A percentile compares a stretch with the other conserved stretches of the same genome.
phyloP scores from a whole-genome alignment of 352 stramenopile genomes.

The Pythium apleroticum region DNA sequence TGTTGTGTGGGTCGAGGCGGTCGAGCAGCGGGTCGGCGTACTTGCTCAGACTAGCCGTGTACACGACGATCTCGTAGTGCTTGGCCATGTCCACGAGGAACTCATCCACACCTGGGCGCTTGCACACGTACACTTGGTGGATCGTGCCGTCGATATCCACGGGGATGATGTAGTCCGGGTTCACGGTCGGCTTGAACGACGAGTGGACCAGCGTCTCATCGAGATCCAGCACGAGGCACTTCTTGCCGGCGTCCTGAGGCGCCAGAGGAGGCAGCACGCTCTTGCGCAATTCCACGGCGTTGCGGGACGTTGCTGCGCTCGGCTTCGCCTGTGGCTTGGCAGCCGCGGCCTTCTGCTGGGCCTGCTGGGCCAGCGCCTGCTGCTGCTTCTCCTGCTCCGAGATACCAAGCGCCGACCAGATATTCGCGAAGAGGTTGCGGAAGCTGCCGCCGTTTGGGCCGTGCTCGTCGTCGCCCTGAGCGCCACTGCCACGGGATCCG shows the following conservation, averaged over 20 bases:
- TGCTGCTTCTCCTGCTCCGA: slow-evolving; percentile 55
- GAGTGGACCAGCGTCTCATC: slow-evolving; percentile 98
- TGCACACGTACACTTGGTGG: slow-evolving; percentile 90
- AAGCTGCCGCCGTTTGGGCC: slow-evolving; percentile 46
- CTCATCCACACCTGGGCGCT: slow-evolving; percentile 93
- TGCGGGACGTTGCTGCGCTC: slow-evolving; percentile 22
- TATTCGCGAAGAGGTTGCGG: slow-evolving; percentile 65
- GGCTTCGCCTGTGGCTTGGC: slow-evolving; percentile 17
- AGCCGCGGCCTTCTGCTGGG: slow-evolving; percentile 18
- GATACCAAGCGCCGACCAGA: slow-evolving; percentile 63
- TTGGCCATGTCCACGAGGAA: slow-evolving; percentile 96
- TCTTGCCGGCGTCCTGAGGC: slow-evolving; percentile 68
- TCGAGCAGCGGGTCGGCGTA: slow-evolving; percentile 98
- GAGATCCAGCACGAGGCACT: slow-evolving; percentile 94
- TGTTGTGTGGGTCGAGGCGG: slow-evolving; percentile 90
- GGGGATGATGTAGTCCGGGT: slow-evolving; percentile 96
- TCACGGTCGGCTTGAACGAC: slow-evolving; percentile 92
- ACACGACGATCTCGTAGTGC: slow-evolving; percentile 98
- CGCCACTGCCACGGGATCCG: not conserved
- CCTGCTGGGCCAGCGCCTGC: slow-evolving; percentile 20
- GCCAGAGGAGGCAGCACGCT: slow-evolving; percentile 48
- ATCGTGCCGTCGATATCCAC: slow-evolving; percentile 93
- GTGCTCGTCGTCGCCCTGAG: slow-evolving; percentile 25
- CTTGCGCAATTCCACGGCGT: slow-evolving; percentile 52
- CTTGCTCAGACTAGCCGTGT: slow-evolving; percentile 96